Evolutionary conservation across 2,329 filamentous ascomycete species (phyloP), one percentile per base, ranked within the genome.

Genomic region (Scleromitrula shiraiana): DNA sequence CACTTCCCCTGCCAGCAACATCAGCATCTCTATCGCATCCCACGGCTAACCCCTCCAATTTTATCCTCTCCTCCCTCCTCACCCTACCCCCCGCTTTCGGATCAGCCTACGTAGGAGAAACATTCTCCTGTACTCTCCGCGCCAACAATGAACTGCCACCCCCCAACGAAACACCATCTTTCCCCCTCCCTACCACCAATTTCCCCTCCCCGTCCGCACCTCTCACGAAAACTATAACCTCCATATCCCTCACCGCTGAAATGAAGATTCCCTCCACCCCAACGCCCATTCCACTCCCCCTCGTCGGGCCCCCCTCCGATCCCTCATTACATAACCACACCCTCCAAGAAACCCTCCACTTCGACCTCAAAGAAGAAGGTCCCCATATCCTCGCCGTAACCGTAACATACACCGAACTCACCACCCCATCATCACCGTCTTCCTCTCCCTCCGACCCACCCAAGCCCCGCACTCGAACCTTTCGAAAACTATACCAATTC

Each of bases 401-500:
- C 46, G 86, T 97, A 51, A 91, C 85, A 56, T 97, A 97, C 68
- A 94, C 89, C 46, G 91, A 97, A 67, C 89, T 86, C 0, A 77
- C n/a, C n/a, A n/a, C n/a, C n/a, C n/a, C n/a, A n/a, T n/a, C n/a
- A n/a, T n/a, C 76, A n/a, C 72, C 85, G 58, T 80, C 77, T 15
- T 78, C 75, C 54, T 80, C 80, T 3, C 29, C 45, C 15, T 19
- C 23, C 7, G 19, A 19, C 37, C 37, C 7, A 41, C 22, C 14
- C 15, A 19, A 17, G 12, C 17, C 17, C 19, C 77, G 88, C 41
- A 83, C 86, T 30, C 75, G 93, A 51, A 95, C 88, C 8, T 97
- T 97, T 64, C 75, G 91, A 56, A 97, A 97, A 69, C 70, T 98
- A 51, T 98, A 97, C 66, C 93, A 97, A 66, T 98, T 98, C 63